Evolutionary conservation across 257 asterid species (phyloP).

Genomic region (Solanum tarapatanum): DNA sequence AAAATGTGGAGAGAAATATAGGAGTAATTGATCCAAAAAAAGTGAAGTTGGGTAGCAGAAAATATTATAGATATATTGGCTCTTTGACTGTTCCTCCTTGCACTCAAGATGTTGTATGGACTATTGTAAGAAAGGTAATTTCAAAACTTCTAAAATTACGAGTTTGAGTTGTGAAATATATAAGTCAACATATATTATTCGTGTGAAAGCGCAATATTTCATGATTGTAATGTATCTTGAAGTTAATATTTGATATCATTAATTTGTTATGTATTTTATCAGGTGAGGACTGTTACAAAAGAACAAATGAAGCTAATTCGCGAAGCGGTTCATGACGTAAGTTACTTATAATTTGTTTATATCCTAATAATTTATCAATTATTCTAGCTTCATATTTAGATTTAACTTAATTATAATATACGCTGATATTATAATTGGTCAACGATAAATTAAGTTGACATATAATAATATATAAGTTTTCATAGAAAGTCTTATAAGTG

Average conservation of each 20-base stretch:
- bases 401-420: neutral
- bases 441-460: neutral
- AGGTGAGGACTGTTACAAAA: slow-evolving; percentile 52
- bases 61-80: slow-evolving; percentile 50
- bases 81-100: slow-evolving; percentile 75
- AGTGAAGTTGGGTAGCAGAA: slow-evolving; percentile 34
- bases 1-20: slow-evolving; percentile 8
- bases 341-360: neutral
- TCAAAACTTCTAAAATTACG: neutral
- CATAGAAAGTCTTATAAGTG: neutral
- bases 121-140: slow-evolving; percentile 35
- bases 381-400: neutral
- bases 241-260: neutral
- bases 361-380: neutral
- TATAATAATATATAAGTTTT: neutral
- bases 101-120: slow-evolving; percentile 42
- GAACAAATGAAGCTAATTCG: slow-evolving; percentile 45
- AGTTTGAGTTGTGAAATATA: neutral
- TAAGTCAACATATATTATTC: too few relatives aligned
- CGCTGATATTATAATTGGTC: neutral
- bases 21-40: slow-evolving; percentile 33
- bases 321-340: slow-evolving; percentile 44
- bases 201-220: too few relatives aligned
- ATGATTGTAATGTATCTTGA: neutral
- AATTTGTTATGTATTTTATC: neutral